Evolutionary conservation across 805 yeast species (phyloP).

Genomic region (Candida endomychidarum): DNA sequence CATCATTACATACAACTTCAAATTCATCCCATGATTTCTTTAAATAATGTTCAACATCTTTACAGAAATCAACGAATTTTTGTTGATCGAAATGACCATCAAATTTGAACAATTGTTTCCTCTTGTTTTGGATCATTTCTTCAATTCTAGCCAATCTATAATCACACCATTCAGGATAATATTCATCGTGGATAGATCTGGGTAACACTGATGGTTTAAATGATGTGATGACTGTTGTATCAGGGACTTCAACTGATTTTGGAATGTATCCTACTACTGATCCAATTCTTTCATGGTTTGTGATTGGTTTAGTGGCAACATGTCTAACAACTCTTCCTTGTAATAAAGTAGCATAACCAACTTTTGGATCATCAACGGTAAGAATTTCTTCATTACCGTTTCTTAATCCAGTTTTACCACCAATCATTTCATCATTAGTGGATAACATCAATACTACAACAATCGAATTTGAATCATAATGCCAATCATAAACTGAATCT

Average conservation of each 20-base stretch:
- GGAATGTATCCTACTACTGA: slow-evolving; percentile 45
- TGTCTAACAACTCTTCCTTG: slow-evolving; percentile 26
- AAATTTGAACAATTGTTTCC: slow-evolving; percentile 10
- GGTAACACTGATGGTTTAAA: slow-evolving; percentile 41
- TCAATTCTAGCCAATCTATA: slow-evolving; percentile 28
- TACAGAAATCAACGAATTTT: slow-evolving; percentile 29
- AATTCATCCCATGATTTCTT: slow-evolving; percentile 30
- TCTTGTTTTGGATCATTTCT: slow-evolving; percentile 19
- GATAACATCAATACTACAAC: slow-evolving; percentile 18
- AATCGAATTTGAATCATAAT: slow-evolving; percentile 19
- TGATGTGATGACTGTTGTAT: slow-evolving; percentile 40
- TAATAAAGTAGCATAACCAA: slow-evolving; percentile 22
- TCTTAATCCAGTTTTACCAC: slow-evolving; percentile 18
- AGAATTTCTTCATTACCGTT: slow-evolving; percentile 17
- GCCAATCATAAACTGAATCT: slow-evolving; percentile 17
- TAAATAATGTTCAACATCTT: slow-evolving; percentile 29
- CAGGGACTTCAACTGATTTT: slow-evolving; percentile 33
- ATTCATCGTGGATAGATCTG: slow-evolving; percentile 28
- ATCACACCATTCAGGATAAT: slow-evolving; percentile 33
- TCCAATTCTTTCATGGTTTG: slow-evolving; percentile 43
- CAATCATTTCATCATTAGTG: slow-evolving; percentile 16
- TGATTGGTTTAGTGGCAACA: slow-evolving; percentile 22
- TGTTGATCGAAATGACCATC: slow-evolving; percentile 35
- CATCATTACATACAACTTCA: slow-evolving; percentile 23
- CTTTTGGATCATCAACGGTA: slow-evolving; percentile 21